phyloP scores from a whole-genome alignment of 2,329 filamentous ascomycete species.

The Colletotrichum sp. region DNA sequence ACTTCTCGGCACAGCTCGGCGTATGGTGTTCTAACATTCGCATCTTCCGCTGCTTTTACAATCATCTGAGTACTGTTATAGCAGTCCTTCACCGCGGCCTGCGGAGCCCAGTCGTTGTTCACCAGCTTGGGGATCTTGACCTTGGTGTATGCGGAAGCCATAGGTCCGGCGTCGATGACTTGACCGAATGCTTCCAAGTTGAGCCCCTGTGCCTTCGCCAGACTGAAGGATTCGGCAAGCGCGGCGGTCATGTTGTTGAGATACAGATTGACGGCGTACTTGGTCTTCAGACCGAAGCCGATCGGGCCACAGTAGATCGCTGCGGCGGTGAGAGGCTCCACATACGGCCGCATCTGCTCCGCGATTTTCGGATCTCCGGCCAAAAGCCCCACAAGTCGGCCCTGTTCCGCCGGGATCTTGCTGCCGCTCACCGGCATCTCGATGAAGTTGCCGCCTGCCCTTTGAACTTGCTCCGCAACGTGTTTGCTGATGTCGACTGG shows the following conservation, averaged over 20 bases:
- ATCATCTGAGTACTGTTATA: conserved; percentile 34
- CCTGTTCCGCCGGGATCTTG: conserved; percentile 35
- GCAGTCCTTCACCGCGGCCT: conserved; percentile 34
- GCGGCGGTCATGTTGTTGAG: conserved; percentile 34
- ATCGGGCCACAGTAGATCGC: conserved; percentile 38
- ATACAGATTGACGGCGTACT: conserved; percentile 35
- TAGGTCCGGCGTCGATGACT: conserved; percentile 32
- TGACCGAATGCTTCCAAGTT: conserved; percentile 31
- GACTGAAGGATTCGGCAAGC: conserved; percentile 35
- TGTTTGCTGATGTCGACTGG: conserved; percentile 28
- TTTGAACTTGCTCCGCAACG: conserved; percentile 25
- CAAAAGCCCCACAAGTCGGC: conserved; percentile 37
- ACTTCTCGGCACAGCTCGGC: conserved; percentile 25
- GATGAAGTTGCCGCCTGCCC: conserved; percentile 32
- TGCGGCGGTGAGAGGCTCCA: conserved; percentile 23
- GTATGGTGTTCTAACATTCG: conserved; percentile 24
- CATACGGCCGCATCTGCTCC: conserved; percentile 25
- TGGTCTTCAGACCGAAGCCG: conserved; percentile 33
- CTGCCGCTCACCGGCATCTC: conserved; percentile 41
- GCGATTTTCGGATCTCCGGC: conserved; percentile 30
- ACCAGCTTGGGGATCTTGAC: conserved; percentile 34
- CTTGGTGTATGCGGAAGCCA: conserved; percentile 34
- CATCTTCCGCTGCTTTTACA: conserved; percentile 24
- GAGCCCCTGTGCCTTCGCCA: conserved; percentile 34
- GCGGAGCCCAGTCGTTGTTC: conserved; percentile 31